Conservation (phyloP, 2,329 filamentous ascomycete species). For the Verticillium albo-atrum region DNA sequence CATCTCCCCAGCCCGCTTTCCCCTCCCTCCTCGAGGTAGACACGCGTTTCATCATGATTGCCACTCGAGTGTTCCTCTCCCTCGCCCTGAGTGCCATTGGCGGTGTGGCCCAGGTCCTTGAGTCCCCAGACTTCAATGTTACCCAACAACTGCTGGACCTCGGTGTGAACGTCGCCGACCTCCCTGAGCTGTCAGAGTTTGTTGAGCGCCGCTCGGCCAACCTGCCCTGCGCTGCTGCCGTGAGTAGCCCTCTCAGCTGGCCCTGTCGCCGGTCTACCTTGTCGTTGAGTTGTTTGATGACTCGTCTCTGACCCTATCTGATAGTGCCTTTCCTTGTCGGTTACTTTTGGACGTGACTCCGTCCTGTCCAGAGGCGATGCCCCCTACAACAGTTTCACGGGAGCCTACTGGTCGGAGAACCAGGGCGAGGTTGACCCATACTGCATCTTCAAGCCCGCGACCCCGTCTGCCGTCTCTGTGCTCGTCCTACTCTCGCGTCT, state of each 20-base stretch:
- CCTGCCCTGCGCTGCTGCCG: conserved; percentile 1
- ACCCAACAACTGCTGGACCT: conserved; percentile 8
- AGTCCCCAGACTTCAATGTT: conserved; percentile 9
- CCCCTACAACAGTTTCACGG: conserved; percentile 4
- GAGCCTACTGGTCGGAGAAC: conserved; percentile 9
- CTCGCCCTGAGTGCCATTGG: neutral
- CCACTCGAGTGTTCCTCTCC: neutral
- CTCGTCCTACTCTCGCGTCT: conserved; percentile 18
- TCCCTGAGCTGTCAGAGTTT: conserved; percentile 5
- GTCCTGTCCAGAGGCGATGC: conserved; percentile 2
- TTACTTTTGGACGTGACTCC: conserved; percentile 4
- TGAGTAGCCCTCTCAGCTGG: neutral
- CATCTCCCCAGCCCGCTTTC: neutral
- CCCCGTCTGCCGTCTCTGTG: conserved; percentile 19
- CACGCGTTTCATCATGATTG: conserved; percentile 5
- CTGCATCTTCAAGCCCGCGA: conserved; percentile 19
- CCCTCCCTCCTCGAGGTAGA: neutral
- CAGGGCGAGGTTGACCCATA: conserved; percentile 9
- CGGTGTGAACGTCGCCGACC: conserved; percentile 9
- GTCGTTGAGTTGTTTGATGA: neutral
- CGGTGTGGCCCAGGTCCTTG: conserved; percentile 1
- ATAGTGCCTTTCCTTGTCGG: conserved; percentile 7
- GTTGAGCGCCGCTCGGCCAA: neutral
- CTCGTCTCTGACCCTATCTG: neutral
- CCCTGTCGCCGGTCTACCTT: too few species aligned